Conservation (phyloP, 306 rosid genomes). For the Vachellia pachyceras region DNA sequence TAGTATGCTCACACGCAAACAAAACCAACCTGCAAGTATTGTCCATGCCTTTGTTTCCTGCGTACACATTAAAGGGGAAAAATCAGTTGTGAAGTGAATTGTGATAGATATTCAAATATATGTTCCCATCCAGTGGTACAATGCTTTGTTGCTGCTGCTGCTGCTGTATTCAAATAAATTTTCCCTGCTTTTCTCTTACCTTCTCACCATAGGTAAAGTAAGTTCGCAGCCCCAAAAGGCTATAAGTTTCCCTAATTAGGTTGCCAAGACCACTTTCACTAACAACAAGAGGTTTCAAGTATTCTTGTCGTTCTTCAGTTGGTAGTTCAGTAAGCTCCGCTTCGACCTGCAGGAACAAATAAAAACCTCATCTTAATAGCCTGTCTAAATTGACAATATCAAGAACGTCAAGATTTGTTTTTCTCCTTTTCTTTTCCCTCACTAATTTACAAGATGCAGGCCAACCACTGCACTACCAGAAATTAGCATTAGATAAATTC, state of each 20-base stretch:
- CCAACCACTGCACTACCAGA: conserved; percentile 27
- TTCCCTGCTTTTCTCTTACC: conserved; percentile 56
- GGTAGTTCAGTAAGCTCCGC: conserved; percentile 92
- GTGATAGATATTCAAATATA: conserved; percentile 21
- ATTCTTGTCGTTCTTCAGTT: conserved; percentile 84
- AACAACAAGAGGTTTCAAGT: conserved; percentile 88
- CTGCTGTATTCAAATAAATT: not conserved
- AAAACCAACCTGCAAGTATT: conserved; percentile 80
- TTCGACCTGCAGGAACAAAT: conserved; percentile 77
- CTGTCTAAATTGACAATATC: conserved; percentile 7
- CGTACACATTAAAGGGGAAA: conserved; percentile 24
- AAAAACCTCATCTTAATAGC: conserved; percentile 31
- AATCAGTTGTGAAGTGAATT: conserved; percentile 35
- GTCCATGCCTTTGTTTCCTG: conserved; percentile 99
- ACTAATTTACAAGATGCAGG: conserved; percentile 24
- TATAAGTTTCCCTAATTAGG: conserved; percentile 88
- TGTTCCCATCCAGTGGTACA: not conserved
- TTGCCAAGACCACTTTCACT: conserved; percentile 95
- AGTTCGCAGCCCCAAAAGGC: conserved; percentile 81
- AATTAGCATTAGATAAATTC: conserved; percentile 6
- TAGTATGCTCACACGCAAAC: conserved; percentile 30
- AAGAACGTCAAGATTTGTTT: conserved; percentile 17
- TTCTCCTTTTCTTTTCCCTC: not conserved
- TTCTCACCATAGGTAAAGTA: conserved; percentile 97
- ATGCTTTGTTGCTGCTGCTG: too few species aligned